Evolutionary conservation across 352 stramenopile genomes (phyloP), one percentile per base, ranked within the genome.

Genomic region (Globisporangium lucens): DNA sequence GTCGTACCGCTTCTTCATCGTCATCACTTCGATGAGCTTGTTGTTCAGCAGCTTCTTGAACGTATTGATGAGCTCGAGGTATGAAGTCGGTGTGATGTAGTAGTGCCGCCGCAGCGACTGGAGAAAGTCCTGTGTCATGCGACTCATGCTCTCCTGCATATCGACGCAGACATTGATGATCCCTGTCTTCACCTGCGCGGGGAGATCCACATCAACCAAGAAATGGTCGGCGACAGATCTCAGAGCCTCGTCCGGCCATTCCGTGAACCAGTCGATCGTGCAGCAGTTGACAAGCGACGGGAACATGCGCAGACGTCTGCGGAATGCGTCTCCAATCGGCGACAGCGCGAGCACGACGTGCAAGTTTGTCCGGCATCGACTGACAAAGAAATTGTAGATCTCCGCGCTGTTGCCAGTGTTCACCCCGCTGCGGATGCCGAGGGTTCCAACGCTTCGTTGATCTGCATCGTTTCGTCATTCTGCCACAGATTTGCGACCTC

Each of bases 181-280:
- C 3, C 91, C 91, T 1, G 75, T 78, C 52, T 97, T 95, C 2
- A 97, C 73, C 0, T 75, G 49, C 13, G 80, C 62, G 6, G 91
- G 79, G 20, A 98, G 71, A 29, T 97, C 89, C 13, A 97, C 82
- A 59, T 97, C 85, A 20, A 95, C 79, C 0, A 99, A 76, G 64
- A 98, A 98, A 68, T 97, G 88, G 43, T 97, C 82, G 10, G 94
- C 96, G 7, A 99, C 96, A 3, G 87, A 97, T 15, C 89, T 85
- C 55, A 99, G 76, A 17, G 96, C 96, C 75, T 99, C 94, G 55
- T 97, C 82, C 0, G 96, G 96, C 96, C 96, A 99, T 62, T 98
- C 94, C 0, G 92, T 91, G 74, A 99, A 99, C 95, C 95, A 99
- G 61, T 99, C 95, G 66, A 99, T 98, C 46, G 95, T 98, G 69